phyloP scores from a whole-genome alignment of 2,329 filamentous ascomycete species.

The Penicillium sp. region DNA sequence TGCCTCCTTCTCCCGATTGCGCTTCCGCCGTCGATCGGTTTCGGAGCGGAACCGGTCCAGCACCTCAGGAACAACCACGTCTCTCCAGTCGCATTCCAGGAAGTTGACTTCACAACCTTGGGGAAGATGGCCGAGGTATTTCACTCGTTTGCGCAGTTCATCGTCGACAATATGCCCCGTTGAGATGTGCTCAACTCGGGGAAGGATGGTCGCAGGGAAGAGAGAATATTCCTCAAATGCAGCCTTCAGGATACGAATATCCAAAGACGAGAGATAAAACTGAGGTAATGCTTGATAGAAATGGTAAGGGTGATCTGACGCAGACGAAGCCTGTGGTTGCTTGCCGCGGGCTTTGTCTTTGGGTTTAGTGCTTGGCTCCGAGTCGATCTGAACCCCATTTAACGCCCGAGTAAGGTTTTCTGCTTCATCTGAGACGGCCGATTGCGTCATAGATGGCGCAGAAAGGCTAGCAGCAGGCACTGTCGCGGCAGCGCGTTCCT shows the following conservation, averaged over 20 bases:
- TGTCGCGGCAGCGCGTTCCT: constrained; percentile 52
- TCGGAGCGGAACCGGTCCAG: constrained; percentile 76
- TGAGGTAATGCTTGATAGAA: constrained; percentile 89
- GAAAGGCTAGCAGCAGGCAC: constrained; percentile 46
- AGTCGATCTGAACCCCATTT: constrained; percentile 21
- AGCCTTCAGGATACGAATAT: constrained; percentile 88
- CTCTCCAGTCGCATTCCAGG: constrained; percentile 92
- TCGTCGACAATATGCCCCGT: constrained; percentile 87
- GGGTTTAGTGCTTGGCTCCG: constrained; percentile 18
- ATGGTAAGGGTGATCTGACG: constrained; percentile 64
- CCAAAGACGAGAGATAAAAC: constrained; percentile 84
- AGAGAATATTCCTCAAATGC: constrained; percentile 80
- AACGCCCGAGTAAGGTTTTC: constrained; percentile 29
- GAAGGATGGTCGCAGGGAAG: constrained; percentile 83
- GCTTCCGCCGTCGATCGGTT: constrained; percentile 72
- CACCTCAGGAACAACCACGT: constrained; percentile 74
- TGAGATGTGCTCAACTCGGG: constrained; percentile 84
- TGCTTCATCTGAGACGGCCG: constrained; percentile 18
- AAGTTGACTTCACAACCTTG: constrained; percentile 90
- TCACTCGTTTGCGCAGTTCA: constrained; percentile 75
- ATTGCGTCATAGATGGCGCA: constrained; percentile 8
- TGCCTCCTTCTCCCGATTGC: constrained; percentile 77
- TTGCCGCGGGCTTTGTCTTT: constrained; percentile 29
- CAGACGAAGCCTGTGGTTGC: constrained; percentile 44
- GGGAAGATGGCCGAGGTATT: constrained; percentile 84